A percentile compares a stretch with the other conserved stretches of the same genome.
Conservation (phyloP, 2,329 filamentous ascomycete genomes). For the Penicillium sp. region DNA sequence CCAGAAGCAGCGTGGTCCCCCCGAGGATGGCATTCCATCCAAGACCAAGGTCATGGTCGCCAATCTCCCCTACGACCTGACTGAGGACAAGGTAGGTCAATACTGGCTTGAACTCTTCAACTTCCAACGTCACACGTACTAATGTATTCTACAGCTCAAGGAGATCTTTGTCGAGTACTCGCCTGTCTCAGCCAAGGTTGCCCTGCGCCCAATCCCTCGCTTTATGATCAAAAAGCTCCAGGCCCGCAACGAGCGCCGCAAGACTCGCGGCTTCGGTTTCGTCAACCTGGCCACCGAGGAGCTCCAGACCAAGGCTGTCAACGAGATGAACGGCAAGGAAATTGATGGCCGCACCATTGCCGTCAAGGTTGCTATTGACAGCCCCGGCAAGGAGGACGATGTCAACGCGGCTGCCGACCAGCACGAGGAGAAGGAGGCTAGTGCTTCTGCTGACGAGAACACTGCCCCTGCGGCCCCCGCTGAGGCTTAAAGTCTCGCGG, state of each 20-base stretch:
- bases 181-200: constrained; percentile 94
- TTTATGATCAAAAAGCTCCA: constrained; percentile 99
- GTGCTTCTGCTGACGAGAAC: constrained; percentile 42
- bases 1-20: constrained; percentile 83
- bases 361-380: constrained; percentile 99
- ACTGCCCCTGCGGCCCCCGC: constrained; percentile 33
- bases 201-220: constrained; percentile 93
- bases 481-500: constrained; percentile 28
- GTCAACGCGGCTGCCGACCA: constrained; percentile 51
- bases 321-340: constrained; percentile 99
- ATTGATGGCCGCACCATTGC: constrained; percentile 98
- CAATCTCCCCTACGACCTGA: constrained; percentile 96
- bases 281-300: constrained; percentile 94
- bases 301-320: constrained; percentile 92
- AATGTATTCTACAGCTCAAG: constrained; percentile 65
- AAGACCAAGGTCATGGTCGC: constrained; percentile 99
- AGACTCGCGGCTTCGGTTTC: constrained; percentile 98
- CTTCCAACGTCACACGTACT: constrained; percentile 18
- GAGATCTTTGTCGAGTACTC: constrained; percentile 93
- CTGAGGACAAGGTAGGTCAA: constrained; percentile 85
- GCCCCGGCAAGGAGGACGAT: constrained; percentile 95
- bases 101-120: background rate
- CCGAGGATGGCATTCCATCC: constrained; percentile 93
- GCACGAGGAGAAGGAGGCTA: constrained; percentile 44
- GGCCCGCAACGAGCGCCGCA: constrained; percentile 94